Evolutionary conservation across 257 asterid species (phyloP).

Genomic region (Penstemon davidsonii): DNA sequence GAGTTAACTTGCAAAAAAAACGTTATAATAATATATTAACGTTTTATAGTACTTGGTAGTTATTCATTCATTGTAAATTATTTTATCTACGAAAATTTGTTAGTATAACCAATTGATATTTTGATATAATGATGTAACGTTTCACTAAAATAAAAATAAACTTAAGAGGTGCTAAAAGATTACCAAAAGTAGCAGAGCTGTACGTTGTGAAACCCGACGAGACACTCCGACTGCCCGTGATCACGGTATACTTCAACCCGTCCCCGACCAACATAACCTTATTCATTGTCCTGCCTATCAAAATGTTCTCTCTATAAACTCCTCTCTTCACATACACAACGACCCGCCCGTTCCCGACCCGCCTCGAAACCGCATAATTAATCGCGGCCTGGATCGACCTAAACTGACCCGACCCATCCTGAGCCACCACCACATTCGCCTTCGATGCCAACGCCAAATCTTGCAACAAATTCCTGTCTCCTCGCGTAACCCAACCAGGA

Average conservation of each 20-base stretch:
- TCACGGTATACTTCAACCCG: slow-evolving; percentile 59
- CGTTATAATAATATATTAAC: too few relatives aligned
- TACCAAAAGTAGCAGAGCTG: slow-evolving; percentile 82
- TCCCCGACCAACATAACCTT: slow-evolving; percentile 80
- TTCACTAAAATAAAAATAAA: background rate
- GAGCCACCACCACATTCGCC: slow-evolving; percentile 60
- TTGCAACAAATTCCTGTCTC: slow-evolving; percentile 50
- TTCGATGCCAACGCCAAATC: slow-evolving; percentile 25
- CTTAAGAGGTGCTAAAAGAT: background rate
- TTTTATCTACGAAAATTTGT: too few relatives aligned
- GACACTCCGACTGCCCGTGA: slow-evolving; percentile 68
- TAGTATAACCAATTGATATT: too few relatives aligned
- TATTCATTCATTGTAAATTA: too few relatives aligned
- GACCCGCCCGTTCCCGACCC: slow-evolving; percentile 46
- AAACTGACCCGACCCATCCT: slow-evolving; percentile 67
- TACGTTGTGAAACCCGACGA: slow-evolving; percentile 68
- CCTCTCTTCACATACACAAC: slow-evolving; percentile 73
- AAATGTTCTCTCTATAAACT: slow-evolving; percentile 61
- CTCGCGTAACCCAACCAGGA: slow-evolving; percentile 47
- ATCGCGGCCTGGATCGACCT: slow-evolving; percentile 67
- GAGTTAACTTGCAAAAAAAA: too few relatives aligned
- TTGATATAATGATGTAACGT: too few relatives aligned
- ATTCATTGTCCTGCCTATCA: slow-evolving; percentile 46
- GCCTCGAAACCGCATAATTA: slow-evolving; percentile 42
- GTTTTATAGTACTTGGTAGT: too few relatives aligned